A percentile compares a stretch with the other conserved stretches of the same genome.
Evolutionary conservation across 1,284 basidiomycete species (phyloP).

Genomic region (Moniliella sp.): DNA sequence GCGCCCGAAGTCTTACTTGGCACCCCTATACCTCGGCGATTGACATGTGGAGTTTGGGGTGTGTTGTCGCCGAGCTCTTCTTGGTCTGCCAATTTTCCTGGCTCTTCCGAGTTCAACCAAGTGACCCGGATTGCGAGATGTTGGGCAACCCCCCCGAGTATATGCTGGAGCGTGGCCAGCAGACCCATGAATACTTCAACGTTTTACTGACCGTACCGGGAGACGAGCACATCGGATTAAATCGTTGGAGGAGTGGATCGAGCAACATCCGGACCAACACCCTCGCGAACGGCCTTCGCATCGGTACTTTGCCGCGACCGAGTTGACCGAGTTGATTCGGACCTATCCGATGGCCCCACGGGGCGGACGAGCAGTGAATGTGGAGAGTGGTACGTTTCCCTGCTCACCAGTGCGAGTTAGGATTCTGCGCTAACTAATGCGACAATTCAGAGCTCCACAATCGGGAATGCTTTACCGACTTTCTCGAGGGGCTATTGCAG

Average conservation of each 20-base stretch:
- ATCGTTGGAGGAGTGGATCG: slow-evolving; percentile 75
- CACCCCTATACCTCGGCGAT: slow-evolving; percentile 73
- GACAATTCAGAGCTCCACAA: slow-evolving; percentile 58
- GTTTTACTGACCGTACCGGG: slow-evolving; percentile 54
- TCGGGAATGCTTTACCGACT: slow-evolving; percentile 83
- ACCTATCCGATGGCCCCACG: slow-evolving; percentile 67
- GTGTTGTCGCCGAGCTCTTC: slow-evolving; percentile 93
- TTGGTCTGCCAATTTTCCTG: slow-evolving; percentile 82
- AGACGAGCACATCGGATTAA: slow-evolving; percentile 76
- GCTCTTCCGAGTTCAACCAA: slow-evolving; percentile 97
- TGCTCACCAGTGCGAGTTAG: slow-evolving; percentile 1
- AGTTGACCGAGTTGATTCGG: slow-evolving; percentile 82
- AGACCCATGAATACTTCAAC: slow-evolving; percentile 82
- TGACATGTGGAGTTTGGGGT: slow-evolving; percentile 85
- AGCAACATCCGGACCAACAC: slow-evolving; percentile 67
- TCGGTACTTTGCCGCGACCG: slow-evolving; percentile 89
- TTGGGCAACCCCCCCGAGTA: slow-evolving; percentile 73
- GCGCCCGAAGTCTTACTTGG: slow-evolving; percentile 90
- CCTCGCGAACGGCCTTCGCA: slow-evolving; percentile 69
- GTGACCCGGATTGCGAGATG: slow-evolving; percentile 94
- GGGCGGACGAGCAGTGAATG: slow-evolving; percentile 58
- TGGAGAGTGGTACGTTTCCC: slow-evolving; percentile 58
- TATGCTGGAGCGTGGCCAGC: slow-evolving; percentile 90
- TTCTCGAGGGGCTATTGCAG: slow-evolving; percentile 78
- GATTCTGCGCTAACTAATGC: not conserved